These are phyloP conservation scores for Didymella keratinophila DNA, from an alignment of 2,329 filamentous ascomycete genomes.

Conservation along the genomic window DNA sequence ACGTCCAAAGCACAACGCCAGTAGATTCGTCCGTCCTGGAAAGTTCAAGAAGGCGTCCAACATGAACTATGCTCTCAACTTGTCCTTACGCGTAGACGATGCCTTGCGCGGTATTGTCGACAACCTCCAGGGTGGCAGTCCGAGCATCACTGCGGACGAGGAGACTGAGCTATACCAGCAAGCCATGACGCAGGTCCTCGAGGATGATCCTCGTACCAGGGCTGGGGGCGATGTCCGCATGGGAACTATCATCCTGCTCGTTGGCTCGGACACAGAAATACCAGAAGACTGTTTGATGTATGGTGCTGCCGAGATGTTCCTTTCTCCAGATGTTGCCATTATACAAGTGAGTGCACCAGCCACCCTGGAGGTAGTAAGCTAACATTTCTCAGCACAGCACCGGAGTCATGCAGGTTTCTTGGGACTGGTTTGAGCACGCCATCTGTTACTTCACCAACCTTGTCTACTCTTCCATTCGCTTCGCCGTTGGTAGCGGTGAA, in stretches of 20 bases:
- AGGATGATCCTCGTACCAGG: conserved; percentile 71
- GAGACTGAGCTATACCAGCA: conserved; percentile 27
- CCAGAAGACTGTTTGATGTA: conserved; percentile 80
- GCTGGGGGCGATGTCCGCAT: conserved; percentile 86
- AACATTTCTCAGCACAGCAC: conserved; percentile 61
- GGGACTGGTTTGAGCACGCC: conserved; percentile 76
- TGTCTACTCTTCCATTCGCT: conserved; percentile 76
- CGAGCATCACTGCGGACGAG: conserved; percentile 37
- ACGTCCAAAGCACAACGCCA: conserved; percentile 48
- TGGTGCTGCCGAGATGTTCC: conserved; percentile 82
- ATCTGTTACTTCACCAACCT: conserved; percentile 83
- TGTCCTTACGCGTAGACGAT: conserved; percentile 68
- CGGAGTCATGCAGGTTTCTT: conserved; percentile 73
- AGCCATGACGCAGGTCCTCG: conserved; percentile 68
- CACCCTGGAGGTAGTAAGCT: too few species aligned
- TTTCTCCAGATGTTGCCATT: conserved; percentile 78
- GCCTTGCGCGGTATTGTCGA: conserved; percentile 59
- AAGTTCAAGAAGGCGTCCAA: conserved; percentile 63
- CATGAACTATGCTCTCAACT: conserved; percentile 73
- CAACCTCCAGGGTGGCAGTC: conserved; percentile 34
- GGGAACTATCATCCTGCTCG: conserved; percentile 81
- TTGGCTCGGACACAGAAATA: conserved; percentile 45
- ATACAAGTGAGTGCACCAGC: conserved; percentile 61
- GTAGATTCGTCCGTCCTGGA: conserved; percentile 32
- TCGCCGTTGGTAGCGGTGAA: conserved; percentile 74